These are phyloP conservation scores for Monsonia emarginata DNA, from an alignment of 441 rosid species.

Conservation along the genomic window DNA sequence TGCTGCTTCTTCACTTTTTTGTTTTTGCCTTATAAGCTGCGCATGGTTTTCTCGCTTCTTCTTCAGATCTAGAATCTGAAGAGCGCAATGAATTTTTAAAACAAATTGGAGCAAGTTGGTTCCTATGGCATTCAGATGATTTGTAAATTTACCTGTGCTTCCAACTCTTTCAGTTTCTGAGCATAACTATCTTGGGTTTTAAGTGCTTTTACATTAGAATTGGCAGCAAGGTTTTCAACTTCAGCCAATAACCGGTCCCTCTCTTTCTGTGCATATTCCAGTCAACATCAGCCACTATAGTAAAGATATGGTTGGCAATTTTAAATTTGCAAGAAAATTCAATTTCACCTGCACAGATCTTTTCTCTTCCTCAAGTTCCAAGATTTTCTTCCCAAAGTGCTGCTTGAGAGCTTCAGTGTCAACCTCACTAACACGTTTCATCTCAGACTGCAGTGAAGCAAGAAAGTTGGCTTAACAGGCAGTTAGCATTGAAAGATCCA, in stretches of 20 bases:
- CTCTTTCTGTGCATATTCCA: conserved; percentile 36
- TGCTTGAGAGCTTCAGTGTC: conserved; percentile 50
- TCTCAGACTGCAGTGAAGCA: conserved; percentile 43
- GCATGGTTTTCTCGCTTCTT: conserved; percentile 62
- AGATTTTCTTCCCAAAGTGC: conserved; percentile 53
- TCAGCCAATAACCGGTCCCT: conserved; percentile 48
- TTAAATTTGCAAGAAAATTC: conserved; percentile 14
- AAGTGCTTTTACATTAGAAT: conserved; percentile 43
- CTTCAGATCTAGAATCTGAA: conserved; percentile 48
- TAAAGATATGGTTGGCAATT: conserved; percentile 10
- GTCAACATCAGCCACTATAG: conserved; percentile 13
- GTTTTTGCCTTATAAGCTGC: conserved; percentile 48
- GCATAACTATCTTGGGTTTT: conserved; percentile 39
- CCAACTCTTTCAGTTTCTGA: conserved; percentile 50
- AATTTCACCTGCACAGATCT: conserved; percentile 43
- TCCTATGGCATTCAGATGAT: conserved; percentile 9
- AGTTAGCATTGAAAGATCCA: neutral
- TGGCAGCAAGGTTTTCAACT: conserved; percentile 45
- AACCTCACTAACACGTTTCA: conserved; percentile 39
- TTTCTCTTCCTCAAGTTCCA: conserved; percentile 64
- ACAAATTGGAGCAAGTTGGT: conserved; percentile 8
- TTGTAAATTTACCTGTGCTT: conserved; percentile 42
- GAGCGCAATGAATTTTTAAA: conserved; percentile 1
- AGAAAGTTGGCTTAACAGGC: conserved; percentile 9
- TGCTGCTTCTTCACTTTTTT: conserved; percentile 59